Evolutionary conservation across 345 rosid species (phyloP), one percentile per base, ranked within the genome.

Genomic region (Syzygium oleosum): DNA sequence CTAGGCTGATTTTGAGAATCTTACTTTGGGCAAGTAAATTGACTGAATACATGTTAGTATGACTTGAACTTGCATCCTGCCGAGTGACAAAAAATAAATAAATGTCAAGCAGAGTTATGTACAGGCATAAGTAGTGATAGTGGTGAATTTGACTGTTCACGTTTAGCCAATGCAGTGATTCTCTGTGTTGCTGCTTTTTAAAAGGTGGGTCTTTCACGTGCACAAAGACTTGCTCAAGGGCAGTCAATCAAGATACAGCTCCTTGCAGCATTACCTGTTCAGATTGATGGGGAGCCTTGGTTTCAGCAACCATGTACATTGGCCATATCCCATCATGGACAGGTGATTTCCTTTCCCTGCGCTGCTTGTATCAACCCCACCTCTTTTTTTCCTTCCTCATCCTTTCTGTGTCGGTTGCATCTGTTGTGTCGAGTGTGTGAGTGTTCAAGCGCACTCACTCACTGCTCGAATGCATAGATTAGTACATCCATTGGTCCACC

Each of bases 271-370:
- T 88, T 97, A 68, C 99, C 98, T 84, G 98, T 97, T 87, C 98
- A 97, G 90, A 94, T 97, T 31, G 99, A 97, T 88, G 98, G 99
- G 65, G 99, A 97, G 58, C 99, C 98, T 85, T 97, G 98, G 98
- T 91, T 31, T 91, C 98, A 97, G 89, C 93, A 94, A 59, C 96
- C 97, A 4, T 95, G 99, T 88, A 93, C 97, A 25, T 84, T 97
- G 89, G 88, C 88, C 86, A 95, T 96, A 89, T 92, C 98, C 15
- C 99, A 97, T 91, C 97, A 97, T 87, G 96, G 98, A 85, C 98
- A 95, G 98, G 99, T 97, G 41, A 61, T 58, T 83, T 86, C 86
- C 90, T 88, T 88, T 88, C 59, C 88, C 80, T 65, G 61, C 38
- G 22, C 27, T n/a, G 38, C 86, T 27, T 84, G 59, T 13, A 11